Conservation (phyloP, 2,329 filamentous ascomycete species). For the Colletotrichum sublineola region DNA sequence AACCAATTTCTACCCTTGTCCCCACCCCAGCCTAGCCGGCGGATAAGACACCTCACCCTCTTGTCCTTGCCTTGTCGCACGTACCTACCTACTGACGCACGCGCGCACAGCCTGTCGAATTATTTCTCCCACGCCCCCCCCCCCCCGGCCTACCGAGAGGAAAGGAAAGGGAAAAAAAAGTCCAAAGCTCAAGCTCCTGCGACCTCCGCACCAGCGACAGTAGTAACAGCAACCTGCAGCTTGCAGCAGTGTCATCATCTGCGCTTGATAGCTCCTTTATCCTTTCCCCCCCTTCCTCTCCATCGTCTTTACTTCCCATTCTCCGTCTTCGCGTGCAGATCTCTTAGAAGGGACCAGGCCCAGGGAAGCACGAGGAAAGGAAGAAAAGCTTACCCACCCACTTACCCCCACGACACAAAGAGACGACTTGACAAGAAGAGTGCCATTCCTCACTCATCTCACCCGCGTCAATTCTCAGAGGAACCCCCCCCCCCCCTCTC, state of each 20-base stretch:
- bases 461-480: constrained; percentile 2
- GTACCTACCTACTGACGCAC: constrained; percentile 40
- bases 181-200: constrained; percentile 39
- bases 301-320: neutral
- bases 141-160: constrained; percentile 12
- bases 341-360: constrained; percentile 2
- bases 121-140: constrained; percentile 23
- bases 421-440: constrained; percentile 21
- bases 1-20: constrained; percentile 39
- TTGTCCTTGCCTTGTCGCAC: constrained; percentile 33
- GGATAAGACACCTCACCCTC: constrained; percentile 38
- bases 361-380: constrained; percentile 13
- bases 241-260: constrained; percentile 17
- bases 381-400: constrained; percentile 23
- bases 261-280: constrained; percentile 16
- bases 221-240: constrained; percentile 2
- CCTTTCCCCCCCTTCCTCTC: neutral
- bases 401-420: constrained; percentile 32
- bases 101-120: constrained; percentile 39
- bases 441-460: constrained; percentile 25
- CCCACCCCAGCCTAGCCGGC: constrained; percentile 29
- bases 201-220: constrained; percentile 28
- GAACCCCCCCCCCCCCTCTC: neutral
- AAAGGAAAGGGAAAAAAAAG: constrained; percentile 15
- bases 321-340: neutral